Evolutionary conservation across 23 red algal genomes (phyloP), one percentile per base, ranked within the genome.

Genomic region (Gracilaria domingensis): DNA sequence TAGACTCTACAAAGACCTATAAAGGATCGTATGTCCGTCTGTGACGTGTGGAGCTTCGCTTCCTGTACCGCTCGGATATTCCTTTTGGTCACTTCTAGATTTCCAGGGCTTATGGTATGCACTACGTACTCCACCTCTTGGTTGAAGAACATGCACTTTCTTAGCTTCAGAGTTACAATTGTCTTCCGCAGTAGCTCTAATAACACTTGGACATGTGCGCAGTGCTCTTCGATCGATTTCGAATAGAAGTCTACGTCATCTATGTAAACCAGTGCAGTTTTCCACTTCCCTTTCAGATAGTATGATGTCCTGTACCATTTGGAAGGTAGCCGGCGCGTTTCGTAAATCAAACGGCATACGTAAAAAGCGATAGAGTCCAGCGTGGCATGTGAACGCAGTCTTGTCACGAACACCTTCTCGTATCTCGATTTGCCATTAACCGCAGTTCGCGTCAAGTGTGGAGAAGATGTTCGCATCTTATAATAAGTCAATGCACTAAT

Each of bases 301-400:
- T 4, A 45, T 45, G 4, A 45, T 45, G 11, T 45, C 42, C 5
- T 7, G 42, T 7, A 5, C 58, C 34, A 6, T 6, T 38, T 75
- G 70, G 20, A 75, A 75, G 24, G 70, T 35, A 25, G 70, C 70
- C 3, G 70, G 70, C 11, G 70, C 70, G 35, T 75, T 75, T 11
- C 34, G 20, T n/a, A 75, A 25, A 4, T 25, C 70, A 48, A 75
- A 75, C 34, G 70, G 70, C 70, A 75, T 75, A 9, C 70, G 33
- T n/a, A 38, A 18, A 48, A 75, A 75, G 24, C 40, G n/a, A 25
- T 35, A 75, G 3, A 38, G 34, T 4, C 70, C 70, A 36, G 70
- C 70, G 17, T 75, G 70, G 34, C 70, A 75, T 23, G 70, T 75
- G 4, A 75, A 75, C 4, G 70, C 70, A n/a, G 34, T 75, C 17